Evolutionary conservation across 2,329 filamentous ascomycete species (phyloP).

Genomic region (Fusarium sublunatum): DNA sequence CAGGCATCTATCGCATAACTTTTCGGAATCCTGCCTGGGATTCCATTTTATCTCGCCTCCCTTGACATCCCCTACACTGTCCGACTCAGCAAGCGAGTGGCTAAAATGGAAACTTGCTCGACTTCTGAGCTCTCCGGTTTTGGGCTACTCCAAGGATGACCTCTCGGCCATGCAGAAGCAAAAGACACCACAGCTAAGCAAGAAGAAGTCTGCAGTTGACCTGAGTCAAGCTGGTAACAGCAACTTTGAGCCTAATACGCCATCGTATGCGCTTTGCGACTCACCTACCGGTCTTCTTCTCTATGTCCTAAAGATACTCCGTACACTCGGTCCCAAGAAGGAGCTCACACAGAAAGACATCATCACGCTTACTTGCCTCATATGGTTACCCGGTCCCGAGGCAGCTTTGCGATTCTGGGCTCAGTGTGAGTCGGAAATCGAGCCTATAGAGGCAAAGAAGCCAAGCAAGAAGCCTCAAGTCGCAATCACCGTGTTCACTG

Average conservation of each 20-base stretch:
- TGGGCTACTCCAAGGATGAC: conserved; percentile 67
- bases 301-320: conserved; percentile 62
- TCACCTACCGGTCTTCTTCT: conserved; percentile 69
- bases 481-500: conserved; percentile 61
- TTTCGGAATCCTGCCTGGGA: conserved; percentile 65
- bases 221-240: conserved; percentile 48
- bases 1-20: conserved; percentile 59
- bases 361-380: conserved; percentile 69
- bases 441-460: conserved; percentile 43
- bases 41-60: conserved; percentile 70
- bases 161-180: conserved; percentile 55
- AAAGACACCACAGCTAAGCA: conserved; percentile 17
- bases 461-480: conserved; percentile 52
- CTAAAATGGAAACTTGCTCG: conserved; percentile 67
- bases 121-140: conserved; percentile 59
- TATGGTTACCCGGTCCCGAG: conserved; percentile 75
- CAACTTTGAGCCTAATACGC: conserved; percentile 62
- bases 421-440: conserved; percentile 54
- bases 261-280: conserved; percentile 71
- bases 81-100: conserved; percentile 60
- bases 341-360: conserved; percentile 64
- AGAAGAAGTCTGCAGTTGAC: conserved; percentile 30
- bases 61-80: conserved; percentile 60
- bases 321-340: conserved; percentile 54
- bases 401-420: conserved; percentile 68